A percentile compares a stretch with the other conserved stretches of the same genome.
Evolutionary conservation across 2,329 filamentous ascomycete genomes (phyloP).

Genomic region (Botrytis squamosa): DNA sequence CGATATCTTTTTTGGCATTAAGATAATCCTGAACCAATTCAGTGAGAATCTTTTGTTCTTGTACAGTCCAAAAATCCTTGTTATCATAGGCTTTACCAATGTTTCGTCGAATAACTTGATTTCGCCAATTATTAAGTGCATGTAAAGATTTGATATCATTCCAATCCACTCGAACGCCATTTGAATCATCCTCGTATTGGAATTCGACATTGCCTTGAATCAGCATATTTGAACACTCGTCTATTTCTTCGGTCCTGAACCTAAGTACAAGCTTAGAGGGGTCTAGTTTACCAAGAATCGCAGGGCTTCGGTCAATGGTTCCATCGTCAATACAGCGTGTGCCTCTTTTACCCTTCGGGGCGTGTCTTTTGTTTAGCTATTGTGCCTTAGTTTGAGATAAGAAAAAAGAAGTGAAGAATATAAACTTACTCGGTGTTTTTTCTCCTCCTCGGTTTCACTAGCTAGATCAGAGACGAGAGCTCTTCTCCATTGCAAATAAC

Average conservation of each 20-base stretch:
- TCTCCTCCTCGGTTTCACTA: slow-evolving; percentile 5
- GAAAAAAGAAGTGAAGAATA: neutral
- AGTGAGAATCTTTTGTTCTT: slow-evolving; percentile 5
- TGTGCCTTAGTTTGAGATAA: neutral
- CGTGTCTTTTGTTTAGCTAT: slow-evolving; percentile 6
- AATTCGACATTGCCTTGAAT: neutral
- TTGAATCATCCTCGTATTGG: neutral
- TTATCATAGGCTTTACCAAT: slow-evolving; percentile 5
- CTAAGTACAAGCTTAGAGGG: neutral
- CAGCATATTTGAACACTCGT: neutral
- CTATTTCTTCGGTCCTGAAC: neutral
- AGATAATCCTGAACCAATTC: neutral
- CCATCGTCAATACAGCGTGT: slow-evolving; percentile 10
- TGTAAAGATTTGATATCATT: neutral
- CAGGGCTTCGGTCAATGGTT: neutral
- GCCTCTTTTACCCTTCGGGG: neutral
- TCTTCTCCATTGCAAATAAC: slow-evolving; percentile 1
- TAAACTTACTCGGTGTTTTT: neutral
- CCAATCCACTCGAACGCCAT: neutral
- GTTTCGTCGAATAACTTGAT: slow-evolving; percentile 3
- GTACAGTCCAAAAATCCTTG: neutral
- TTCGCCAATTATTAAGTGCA: slow-evolving; percentile 2
- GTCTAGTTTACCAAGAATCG: neutral
- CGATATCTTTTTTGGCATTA: neutral
- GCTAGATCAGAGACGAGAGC: neutral